phyloP scores from a whole-genome alignment of 2,329 filamentous ascomycete genomes.

The Periconia sp. region DNA sequence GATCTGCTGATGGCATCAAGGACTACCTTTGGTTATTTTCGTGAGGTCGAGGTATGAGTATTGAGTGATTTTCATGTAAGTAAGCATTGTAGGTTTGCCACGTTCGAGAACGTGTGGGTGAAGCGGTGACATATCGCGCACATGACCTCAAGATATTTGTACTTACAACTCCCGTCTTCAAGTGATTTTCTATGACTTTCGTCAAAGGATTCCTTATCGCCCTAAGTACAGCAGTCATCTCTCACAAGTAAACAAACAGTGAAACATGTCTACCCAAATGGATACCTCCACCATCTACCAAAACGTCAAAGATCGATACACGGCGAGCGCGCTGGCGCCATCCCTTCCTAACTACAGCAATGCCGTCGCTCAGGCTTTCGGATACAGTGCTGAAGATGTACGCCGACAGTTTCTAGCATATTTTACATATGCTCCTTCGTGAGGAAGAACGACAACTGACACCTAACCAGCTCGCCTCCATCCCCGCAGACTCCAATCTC shows the following conservation, averaged over 20 bases:
- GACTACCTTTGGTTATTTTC: too few relatives aligned
- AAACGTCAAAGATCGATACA: conserved; percentile 14
- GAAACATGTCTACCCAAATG: conserved; percentile 3
- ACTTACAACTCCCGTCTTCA: not conserved
- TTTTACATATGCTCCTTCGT: not conserved
- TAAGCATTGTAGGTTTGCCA: too few relatives aligned
- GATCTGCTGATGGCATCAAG: not conserved
- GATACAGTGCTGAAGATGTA: conserved; percentile 44
- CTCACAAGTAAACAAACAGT: not conserved
- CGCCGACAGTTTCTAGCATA: not conserved
- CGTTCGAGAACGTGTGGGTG: too few relatives aligned
- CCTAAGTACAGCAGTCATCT: not conserved
- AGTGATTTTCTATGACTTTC: too few relatives aligned
- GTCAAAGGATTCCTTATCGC: too few relatives aligned
- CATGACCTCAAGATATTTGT: not conserved
- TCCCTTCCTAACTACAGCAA: conserved; percentile 2
- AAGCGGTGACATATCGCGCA: not conserved
- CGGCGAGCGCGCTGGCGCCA: conserved; percentile 9
- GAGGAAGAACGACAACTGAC: not conserved
- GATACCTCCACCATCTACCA: conserved; percentile 9
- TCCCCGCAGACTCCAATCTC: conserved; percentile 54
- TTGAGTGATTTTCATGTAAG: not conserved
- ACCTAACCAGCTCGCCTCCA: conserved; percentile 35
- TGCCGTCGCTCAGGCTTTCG: conserved; percentile 15
- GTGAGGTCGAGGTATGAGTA: not conserved